Base-by-base conservation (phyloP, 495 filamentous ascomycete species). In the Jackrogersella minutella region DNA sequence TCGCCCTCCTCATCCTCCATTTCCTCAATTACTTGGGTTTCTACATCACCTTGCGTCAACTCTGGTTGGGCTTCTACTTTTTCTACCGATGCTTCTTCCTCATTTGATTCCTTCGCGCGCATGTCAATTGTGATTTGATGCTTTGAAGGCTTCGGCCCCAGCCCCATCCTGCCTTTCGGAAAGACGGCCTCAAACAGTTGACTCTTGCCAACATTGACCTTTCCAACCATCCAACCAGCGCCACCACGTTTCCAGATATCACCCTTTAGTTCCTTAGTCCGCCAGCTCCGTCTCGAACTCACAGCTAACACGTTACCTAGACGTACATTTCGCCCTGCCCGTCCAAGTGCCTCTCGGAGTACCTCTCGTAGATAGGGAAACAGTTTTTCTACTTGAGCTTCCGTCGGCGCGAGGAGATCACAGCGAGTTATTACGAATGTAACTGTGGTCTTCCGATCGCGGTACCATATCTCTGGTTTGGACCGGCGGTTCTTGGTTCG, bases 181-280 rank as follows among this genome's bases (percentile, higher is more conserved):
- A 92, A 96, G 14, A 96, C 87, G 7, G 81, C 82, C 70, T 93
- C 87, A 54, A 97, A 92, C 21, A 99, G 88, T 63, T 88, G 89
- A 72, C 93, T 97, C 76, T 99, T 99, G 11, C 95, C 95, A 22
- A 98, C 95, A 72, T 99, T 99, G 51, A 90, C 92, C 69, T 93
- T 97, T n/a, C 96, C 95, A 21, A 98, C 91, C 81, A 99, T 88
- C 95, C 95, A 99, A n/a, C 91, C 85, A 4, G 89, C 96, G 2
- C 94, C 93, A 7, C 89, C 91, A 36, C 91, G 86, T 31, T 86
- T 78, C 77, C 83, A 90, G 44, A 97, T 91, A 24, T 92, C 87
- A 69, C 96, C 90, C 74, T 93, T 97, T 63, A 97, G 78, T 36
- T 89, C 79, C 66, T 85, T 90, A 0, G 90, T 97, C 93, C 93